A percentile compares a stretch with the other conserved stretches of the same genome.
Conservation (phyloP, 1,139 yeast genomes). For the Chernovozyma sophiae-reginae region DNA sequence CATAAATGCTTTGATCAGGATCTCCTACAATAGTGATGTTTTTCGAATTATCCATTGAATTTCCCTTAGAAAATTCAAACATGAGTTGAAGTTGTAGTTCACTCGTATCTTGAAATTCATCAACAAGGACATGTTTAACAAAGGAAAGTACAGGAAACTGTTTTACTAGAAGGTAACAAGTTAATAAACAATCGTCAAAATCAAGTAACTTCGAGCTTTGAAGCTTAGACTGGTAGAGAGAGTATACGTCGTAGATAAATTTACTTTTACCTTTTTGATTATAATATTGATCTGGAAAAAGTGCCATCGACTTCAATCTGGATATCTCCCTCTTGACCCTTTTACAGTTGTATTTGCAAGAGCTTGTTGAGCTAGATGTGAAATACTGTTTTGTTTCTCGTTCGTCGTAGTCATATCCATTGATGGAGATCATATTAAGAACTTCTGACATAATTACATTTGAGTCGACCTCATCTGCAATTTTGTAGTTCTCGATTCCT, state of each 20-base stretch:
- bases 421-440: neutral
- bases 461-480: constrained; percentile 69
- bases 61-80: constrained; percentile 46
- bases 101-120: constrained; percentile 94
- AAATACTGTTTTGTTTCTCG: neutral
- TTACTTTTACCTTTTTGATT: constrained; percentile 9
- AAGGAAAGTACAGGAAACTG: constrained; percentile 41
- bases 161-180: constrained; percentile 48
- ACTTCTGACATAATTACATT: constrained; percentile 41
- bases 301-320: constrained; percentile 47
- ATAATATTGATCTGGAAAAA: constrained; percentile 33
- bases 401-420: neutral
- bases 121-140: constrained; percentile 74
- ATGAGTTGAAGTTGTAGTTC: constrained; percentile 68
- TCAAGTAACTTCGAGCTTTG: constrained; percentile 48
- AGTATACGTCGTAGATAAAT: constrained; percentile 36
- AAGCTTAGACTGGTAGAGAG: constrained; percentile 50
- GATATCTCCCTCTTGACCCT: constrained; percentile 46
- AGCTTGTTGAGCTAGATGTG: neutral
- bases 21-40: constrained; percentile 85
- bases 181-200: constrained; percentile 77
- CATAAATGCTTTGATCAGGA: constrained; percentile 93
- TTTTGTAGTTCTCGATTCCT: constrained; percentile 46
- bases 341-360: constrained; percentile 29
- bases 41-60: constrained; percentile 11